These are phyloP conservation scores for Chrysoporthe puriensis DNA, from an alignment of 2,329 filamentous ascomycete genomes.

Conservation along the genomic window DNA sequence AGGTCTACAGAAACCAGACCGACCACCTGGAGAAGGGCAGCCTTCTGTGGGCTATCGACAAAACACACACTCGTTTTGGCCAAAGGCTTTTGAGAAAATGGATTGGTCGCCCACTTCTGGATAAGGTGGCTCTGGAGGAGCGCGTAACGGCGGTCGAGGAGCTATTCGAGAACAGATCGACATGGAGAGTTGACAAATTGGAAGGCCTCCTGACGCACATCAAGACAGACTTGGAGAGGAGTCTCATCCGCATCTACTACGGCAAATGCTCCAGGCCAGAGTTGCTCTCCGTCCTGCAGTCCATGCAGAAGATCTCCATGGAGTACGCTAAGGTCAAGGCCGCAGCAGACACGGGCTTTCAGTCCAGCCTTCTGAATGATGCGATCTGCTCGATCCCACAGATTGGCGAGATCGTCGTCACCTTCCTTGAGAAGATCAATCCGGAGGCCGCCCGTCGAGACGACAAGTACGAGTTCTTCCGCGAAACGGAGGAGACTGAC, in stretches of 20 bases:
- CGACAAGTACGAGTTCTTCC: constrained; percentile 94
- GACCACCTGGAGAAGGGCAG: constrained; percentile 85
- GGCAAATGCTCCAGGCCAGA: constrained; percentile 92
- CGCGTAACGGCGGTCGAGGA: constrained; percentile 87
- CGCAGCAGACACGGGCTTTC: constrained; percentile 71
- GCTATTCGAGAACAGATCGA: constrained; percentile 70
- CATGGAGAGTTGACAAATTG: constrained; percentile 71
- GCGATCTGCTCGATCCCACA: constrained; percentile 76
- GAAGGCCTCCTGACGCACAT: constrained; percentile 71
- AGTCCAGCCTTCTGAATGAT: constrained; percentile 68
- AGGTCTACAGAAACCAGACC: constrained; percentile 94
- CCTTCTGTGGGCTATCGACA: constrained; percentile 93
- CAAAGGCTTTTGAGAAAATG: constrained; percentile 88
- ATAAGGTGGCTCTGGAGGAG: constrained; percentile 73
- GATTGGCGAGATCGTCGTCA: constrained; percentile 73
- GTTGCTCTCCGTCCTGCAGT: constrained; percentile 81
- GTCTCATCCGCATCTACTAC: constrained; percentile 94
- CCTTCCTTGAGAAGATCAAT: constrained; percentile 84
- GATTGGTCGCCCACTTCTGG: constrained; percentile 88
- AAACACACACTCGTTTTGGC: constrained; percentile 87
- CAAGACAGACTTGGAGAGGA: constrained; percentile 86
- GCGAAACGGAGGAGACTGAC: constrained; percentile 84
- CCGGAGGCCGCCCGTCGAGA: constrained; percentile 76
- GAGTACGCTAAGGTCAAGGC: constrained; percentile 73
- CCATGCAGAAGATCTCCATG: constrained; percentile 77